Evolutionary conservation across 805 yeast species (phyloP), one percentile per base, ranked within the genome.

Genomic region (Candida maesae): DNA sequence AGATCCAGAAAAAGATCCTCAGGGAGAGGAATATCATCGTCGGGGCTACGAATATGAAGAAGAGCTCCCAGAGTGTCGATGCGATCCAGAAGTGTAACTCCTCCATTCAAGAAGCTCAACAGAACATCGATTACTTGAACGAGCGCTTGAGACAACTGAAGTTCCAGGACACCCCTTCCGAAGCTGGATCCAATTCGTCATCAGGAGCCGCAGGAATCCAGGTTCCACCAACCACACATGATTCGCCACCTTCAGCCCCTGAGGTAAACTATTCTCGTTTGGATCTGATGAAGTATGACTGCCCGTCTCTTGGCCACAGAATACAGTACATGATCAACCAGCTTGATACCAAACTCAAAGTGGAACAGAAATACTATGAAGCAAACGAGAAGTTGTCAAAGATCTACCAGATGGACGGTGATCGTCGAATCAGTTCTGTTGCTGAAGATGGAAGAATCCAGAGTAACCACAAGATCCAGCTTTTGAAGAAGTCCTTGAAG

Each of bases 281-380:
- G 50, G 99, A 93, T 60, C 70, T 93, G 42, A 74, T 88, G 59
- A 89, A 89, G 54, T 89, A 88, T 58, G 97, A 93, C 55, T 86
- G 96, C 53, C 96, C 97, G 1, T 86, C 95, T 0, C 68, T 93
- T 51, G 96, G 97, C 10, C 96, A 93, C 55, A 78, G 93, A 48
- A 93, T 93, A 56, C 96, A 88, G 64, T 81, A 86, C 54, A 90
- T 93, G 98, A 74, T 91, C 41, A 97, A 90, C 65, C 95, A 89
- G 63, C 71, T 93, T 45, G 96, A 90, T 59, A 89, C 91, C 63
- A 93, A 93, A 64, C 72, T 91, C 34, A 93, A 91, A 57, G 95
- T 91, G 28, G 99, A 93, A 61, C 80, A 86, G 53, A 95, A 93
- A 64, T 93, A 91, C 64, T 81, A 82, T 54, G 91, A 82, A 50